Percentiles rank a stretch among this genome's conserved stretches.
These are phyloP conservation scores for Camellia lanceoleosa DNA, from an alignment of 148 eudicot species.

Conservation along the genomic window DNA sequence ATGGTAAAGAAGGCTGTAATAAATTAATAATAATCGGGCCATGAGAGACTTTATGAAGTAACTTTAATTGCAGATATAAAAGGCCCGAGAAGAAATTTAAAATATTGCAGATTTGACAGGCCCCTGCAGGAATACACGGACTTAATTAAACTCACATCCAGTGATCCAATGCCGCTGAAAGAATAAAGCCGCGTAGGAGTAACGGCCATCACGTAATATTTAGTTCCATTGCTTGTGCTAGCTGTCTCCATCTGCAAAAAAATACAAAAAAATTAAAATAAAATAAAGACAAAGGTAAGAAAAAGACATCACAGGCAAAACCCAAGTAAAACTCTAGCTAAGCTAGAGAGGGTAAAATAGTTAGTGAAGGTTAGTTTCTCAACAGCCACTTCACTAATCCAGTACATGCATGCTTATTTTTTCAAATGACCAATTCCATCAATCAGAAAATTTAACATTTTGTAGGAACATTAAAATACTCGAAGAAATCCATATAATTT, in stretches of 20 bases:
- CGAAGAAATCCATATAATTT: neutral
- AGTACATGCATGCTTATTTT: neutral
- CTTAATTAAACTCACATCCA: slow-evolving; percentile 55
- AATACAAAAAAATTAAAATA: neutral
- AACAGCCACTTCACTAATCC: neutral
- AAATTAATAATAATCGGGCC: too few species aligned
- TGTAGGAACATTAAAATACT: neutral
- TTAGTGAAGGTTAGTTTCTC: slow-evolving; percentile 4
- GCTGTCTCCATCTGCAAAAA: slow-evolving; percentile 89
- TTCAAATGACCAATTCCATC: neutral
- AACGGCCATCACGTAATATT: slow-evolving; percentile 96
- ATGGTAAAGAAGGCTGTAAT: too few species aligned
- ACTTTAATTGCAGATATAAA: too few species aligned
- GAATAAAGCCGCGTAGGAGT: slow-evolving; percentile 92
- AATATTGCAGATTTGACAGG: neutral
- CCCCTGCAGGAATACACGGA: neutral
- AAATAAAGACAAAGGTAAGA: neutral
- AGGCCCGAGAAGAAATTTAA: neutral
- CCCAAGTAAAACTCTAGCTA: slow-evolving; percentile 8
- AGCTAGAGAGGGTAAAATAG: neutral
- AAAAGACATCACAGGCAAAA: neutral
- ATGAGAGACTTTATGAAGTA: too few species aligned
- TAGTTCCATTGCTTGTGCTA: slow-evolving; percentile 61
- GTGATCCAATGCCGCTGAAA: slow-evolving; percentile 84
- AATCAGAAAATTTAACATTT: neutral